Percentiles rank a stretch among this genome's conserved stretches.
Conservation (phyloP, 176 grass and related monocot species). For the Avena atlantica region DNA sequence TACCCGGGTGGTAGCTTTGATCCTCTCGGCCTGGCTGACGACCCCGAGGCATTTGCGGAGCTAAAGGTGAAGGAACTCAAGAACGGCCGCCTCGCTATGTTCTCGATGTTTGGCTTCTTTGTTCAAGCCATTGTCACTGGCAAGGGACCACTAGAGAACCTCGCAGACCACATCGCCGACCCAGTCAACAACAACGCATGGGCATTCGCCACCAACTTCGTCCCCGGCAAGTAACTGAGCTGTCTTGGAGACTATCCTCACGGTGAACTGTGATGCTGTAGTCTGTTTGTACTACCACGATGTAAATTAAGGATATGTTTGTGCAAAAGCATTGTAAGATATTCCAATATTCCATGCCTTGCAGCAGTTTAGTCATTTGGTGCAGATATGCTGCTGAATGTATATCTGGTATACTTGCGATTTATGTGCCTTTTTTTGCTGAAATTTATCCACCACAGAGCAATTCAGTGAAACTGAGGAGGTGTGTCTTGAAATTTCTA, state of each 20-base stretch:
- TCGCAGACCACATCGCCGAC: not conserved
- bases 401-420: not conserved
- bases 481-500: not conserved
- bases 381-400: not conserved
- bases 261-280: not conserved
- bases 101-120: conserved; percentile 6
- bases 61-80: conserved; percentile 19
- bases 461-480: not conserved
- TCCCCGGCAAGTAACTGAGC: not conserved
- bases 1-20: not conserved
- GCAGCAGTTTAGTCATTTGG: not conserved
- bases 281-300: not conserved
- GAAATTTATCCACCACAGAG: not conserved
- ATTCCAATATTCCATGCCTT: not conserved
- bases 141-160: not conserved
- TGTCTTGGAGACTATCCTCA: not conserved
- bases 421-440: not conserved
- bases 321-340: not conserved
- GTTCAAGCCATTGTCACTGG: not conserved
- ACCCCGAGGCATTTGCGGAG: not conserved
- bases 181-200: not conserved
- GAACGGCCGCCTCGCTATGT: not conserved
- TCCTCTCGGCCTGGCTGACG: not conserved
- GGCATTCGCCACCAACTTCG: not conserved
- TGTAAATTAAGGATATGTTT: not conserved